Evolutionary conservation across 208 protist genomes (phyloP).

Genomic region (Polymyxa betae): DNA sequence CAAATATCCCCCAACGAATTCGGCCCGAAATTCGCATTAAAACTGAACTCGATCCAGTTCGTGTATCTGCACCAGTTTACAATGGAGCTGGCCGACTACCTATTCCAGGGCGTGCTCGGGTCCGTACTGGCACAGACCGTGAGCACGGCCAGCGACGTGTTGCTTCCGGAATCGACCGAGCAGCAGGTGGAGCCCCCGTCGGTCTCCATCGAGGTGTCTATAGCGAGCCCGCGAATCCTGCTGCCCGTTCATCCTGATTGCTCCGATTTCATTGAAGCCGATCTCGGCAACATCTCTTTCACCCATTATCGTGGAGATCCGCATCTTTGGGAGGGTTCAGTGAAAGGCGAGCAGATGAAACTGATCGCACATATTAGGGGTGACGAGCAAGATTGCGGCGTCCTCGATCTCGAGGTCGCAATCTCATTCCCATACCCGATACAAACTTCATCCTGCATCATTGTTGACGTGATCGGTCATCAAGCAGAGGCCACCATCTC

Average conservation of each 20-base stretch:
- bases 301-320: neutral
- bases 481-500: neutral
- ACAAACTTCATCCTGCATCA: neutral
- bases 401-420: neutral
- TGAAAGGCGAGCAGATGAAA: neutral
- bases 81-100: slow-evolving; percentile 23
- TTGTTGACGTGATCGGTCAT: neutral
- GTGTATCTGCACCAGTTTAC: slow-evolving; percentile 18
- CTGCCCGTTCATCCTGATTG: slow-evolving; percentile 4
- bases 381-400: neutral
- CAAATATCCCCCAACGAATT: neutral
- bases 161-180: neutral
- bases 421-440: neutral
- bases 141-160: neutral
- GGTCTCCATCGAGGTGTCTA: neutral
- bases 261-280: neutral
- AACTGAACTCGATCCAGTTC: neutral
- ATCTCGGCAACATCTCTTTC: neutral
- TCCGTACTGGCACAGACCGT: slow-evolving; percentile 3
- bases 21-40: neutral
- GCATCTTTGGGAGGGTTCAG: neutral
- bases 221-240: neutral
- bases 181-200: neutral
- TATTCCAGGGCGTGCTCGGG: slow-evolving; percentile 4
- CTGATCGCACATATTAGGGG: neutral